phyloP scores from a whole-genome alignment of 306 rosid species.

The Quercus aquifolioides region DNA sequence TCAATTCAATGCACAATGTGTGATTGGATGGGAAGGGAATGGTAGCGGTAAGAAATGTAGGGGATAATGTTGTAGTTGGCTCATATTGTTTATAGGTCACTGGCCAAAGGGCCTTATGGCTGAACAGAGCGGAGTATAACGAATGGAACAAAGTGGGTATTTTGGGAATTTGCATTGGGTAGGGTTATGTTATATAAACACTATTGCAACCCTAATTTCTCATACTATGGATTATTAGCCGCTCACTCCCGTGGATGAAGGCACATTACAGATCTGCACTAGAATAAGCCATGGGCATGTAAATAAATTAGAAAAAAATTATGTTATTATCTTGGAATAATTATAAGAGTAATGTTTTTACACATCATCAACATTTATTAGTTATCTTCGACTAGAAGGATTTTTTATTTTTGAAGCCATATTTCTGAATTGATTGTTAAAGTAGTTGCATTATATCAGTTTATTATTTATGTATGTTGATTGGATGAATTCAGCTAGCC shows the following conservation, averaged over 20 bases:
- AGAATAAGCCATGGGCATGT: neutral
- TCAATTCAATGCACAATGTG: neutral
- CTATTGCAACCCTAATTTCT: too few relatives aligned
- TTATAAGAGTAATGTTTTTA: neutral
- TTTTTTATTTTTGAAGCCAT: neutral
- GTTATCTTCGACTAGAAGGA: too few relatives aligned
- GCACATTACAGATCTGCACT: neutral
- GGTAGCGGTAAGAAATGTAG: neutral
- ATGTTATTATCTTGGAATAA: neutral
- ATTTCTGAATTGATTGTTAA: neutral
- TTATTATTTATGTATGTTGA: neutral
- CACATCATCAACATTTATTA: neutral
- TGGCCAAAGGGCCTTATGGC: too few relatives aligned
- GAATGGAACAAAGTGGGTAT: too few relatives aligned
- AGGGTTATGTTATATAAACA: too few relatives aligned
- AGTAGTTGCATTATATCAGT: neutral
- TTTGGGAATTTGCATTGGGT: too few relatives aligned
- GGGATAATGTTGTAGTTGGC: too few relatives aligned
- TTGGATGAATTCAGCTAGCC: neutral
- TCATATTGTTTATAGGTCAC: too few relatives aligned
- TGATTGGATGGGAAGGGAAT: neutral
- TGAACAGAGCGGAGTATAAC: too few relatives aligned
- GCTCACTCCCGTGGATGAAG: too few relatives aligned
- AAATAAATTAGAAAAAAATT: neutral
- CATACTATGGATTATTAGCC: too few relatives aligned